Conservation (phyloP, 345 rosid species). For the Lepidium aucheri region DNA sequence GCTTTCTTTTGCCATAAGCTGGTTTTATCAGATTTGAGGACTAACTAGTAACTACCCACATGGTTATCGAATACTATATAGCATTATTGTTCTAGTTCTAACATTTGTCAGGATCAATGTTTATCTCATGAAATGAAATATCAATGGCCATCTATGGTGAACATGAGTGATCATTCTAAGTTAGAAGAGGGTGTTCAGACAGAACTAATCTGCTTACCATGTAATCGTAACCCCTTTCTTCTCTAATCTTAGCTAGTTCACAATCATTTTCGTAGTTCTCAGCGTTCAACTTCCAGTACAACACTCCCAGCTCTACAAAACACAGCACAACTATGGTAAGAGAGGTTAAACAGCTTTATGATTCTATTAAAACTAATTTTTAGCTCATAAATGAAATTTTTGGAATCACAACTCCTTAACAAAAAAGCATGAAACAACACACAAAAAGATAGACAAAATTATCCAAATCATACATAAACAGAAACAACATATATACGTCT, state of each 20-base stretch:
- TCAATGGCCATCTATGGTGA: neutral
- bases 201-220: constrained; percentile 35
- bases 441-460: neutral
- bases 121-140: neutral
- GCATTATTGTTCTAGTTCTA: neutral
- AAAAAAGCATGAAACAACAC: neutral
- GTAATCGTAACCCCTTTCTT: constrained; percentile 77
- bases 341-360: neutral
- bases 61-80: neutral
- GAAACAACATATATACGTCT: neutral
- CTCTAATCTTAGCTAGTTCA: constrained; percentile 54
- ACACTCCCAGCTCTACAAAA: constrained; percentile 58
- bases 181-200: neutral
- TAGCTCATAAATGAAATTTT: neutral
- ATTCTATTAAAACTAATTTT: neutral
- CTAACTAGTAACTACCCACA: neutral
- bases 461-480: neutral
- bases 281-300: constrained; percentile 77
- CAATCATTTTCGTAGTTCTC: constrained; percentile 62
- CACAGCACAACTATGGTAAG: neutral
- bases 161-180: neutral
- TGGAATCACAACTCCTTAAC: neutral
- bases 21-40: neutral
- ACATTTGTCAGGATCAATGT: neutral
- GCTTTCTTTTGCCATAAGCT: neutral